These are phyloP conservation scores for Aureobasidium vineae DNA, from an alignment of 2,329 filamentous ascomycete genomes.

Conservation along the genomic window DNA sequence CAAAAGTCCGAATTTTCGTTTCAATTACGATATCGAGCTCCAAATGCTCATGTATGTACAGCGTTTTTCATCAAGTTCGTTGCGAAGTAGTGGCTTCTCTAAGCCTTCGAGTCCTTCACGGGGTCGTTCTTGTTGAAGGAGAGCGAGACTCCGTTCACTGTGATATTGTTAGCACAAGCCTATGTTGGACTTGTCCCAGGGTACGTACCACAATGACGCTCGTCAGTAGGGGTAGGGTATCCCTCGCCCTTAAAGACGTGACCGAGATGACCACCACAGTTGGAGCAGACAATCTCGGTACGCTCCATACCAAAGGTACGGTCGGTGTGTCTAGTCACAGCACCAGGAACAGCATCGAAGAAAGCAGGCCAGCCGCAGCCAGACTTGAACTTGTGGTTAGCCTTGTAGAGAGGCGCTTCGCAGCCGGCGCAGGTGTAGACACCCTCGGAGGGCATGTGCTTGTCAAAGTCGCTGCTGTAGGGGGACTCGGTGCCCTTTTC, in stretches of 20 bases:
- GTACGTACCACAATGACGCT: conserved; percentile 73
- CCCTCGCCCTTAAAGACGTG: conserved; percentile 93
- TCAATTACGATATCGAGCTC: conserved; percentile 5
- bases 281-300: conserved; percentile 91
- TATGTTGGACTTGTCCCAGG: no score
- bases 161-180: neutral
- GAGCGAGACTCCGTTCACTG: conserved; percentile 80
- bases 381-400: conserved; percentile 91
- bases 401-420: conserved; percentile 84
- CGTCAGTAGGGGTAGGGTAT: conserved; percentile 80
- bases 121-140: conserved; percentile 71
- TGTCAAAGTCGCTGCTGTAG: conserved; percentile 79
- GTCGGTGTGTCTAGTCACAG: conserved; percentile 80
- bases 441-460: conserved; percentile 72
- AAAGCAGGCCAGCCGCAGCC: conserved; percentile 98
- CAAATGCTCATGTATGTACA: neutral
- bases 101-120: conserved; percentile 34
- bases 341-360: conserved; percentile 90
- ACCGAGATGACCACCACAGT: conserved; percentile 88
- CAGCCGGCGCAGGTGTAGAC: conserved; percentile 88
- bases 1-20: neutral
- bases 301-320: conserved; percentile 73
- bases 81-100: neutral
- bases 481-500: conserved; percentile 87
- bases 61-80: conserved; percentile 1